These are phyloP conservation scores for Coffea eugenioides DNA, from an alignment of 257 asterid genomes.

Conservation along the genomic window DNA sequence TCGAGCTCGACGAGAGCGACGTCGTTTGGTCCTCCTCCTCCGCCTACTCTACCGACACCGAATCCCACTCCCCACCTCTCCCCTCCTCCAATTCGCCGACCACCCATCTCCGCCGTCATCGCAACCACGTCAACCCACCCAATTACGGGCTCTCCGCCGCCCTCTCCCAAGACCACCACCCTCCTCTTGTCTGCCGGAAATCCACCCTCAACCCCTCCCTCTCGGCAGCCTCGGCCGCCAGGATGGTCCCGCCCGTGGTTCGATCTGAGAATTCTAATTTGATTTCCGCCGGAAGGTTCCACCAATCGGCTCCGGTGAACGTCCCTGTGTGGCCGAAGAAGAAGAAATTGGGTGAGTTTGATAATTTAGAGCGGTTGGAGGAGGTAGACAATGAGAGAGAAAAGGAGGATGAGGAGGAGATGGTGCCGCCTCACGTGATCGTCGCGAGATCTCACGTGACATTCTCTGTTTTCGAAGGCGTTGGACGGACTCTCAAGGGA, in stretches of 20 bases:
- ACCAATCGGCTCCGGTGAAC: constrained; percentile 81
- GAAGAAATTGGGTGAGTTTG: constrained; percentile 19
- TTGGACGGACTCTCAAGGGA: constrained; percentile 85
- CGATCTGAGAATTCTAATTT: constrained; percentile 37
- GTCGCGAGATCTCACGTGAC: constrained; percentile 87
- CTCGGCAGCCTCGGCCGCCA: constrained; percentile 34
- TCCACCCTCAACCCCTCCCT: constrained; percentile 42
- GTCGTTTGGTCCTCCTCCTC: constrained; percentile 69
- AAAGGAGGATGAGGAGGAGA: constrained; percentile 48
- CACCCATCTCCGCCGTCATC: constrained; percentile 25
- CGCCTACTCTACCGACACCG: constrained; percentile 31
- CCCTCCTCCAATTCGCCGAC: constrained; percentile 35
- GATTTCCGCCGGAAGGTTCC: constrained; percentile 33
- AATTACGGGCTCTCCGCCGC: constrained; percentile 70
- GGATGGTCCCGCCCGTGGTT: constrained; percentile 26
- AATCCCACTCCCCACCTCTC: constrained; percentile 26
- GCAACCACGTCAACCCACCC: constrained; percentile 24
- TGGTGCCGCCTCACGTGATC: constrained; percentile 95
- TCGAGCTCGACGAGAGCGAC: constrained; percentile 83
- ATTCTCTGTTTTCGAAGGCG: constrained; percentile 89
- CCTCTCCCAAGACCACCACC: constrained; percentile 36
- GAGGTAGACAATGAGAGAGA: constrained; percentile 43
- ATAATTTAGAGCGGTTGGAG: constrained; percentile 31
- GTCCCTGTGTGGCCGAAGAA: constrained; percentile 68
- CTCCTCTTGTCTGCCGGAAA: constrained; percentile 47